Evolutionary conservation across 352 stramenopile genomes (phyloP).

Genomic region (Globisporangium rhizosaccharum): DNA sequence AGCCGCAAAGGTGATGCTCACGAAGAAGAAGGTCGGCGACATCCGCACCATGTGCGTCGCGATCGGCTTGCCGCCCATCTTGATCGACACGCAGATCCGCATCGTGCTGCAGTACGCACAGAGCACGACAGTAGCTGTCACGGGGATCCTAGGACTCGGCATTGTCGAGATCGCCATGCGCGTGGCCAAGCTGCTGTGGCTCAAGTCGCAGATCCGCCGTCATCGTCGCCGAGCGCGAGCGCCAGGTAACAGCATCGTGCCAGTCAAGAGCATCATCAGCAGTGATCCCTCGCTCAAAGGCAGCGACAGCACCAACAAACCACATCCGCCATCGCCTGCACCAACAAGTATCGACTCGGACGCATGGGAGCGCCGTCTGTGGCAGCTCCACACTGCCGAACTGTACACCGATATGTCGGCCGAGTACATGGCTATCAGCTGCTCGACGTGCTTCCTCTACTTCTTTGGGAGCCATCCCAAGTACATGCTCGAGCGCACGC

Average conservation of each 20-base stretch:
- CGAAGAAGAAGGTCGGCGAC: constrained; percentile 6
- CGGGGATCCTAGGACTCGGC: constrained; percentile 21
- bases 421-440: constrained; percentile 43
- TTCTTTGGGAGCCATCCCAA: constrained; percentile 35
- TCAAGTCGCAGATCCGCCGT: too few relatives aligned
- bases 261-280: too few relatives aligned
- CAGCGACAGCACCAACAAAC: too few relatives aligned
- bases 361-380: too few relatives aligned
- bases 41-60: constrained; percentile 12
- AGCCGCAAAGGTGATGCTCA: constrained; percentile 1
- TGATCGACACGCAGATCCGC: constrained; percentile 20
- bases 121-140: constrained; percentile 15
- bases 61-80: constrained; percentile 12
- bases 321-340: too few relatives aligned
- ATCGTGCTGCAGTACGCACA: constrained; percentile 20
- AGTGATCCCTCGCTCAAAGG: too few relatives aligned
- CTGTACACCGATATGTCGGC: constrained; percentile 41
- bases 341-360: too few relatives aligned
- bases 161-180: constrained; percentile 26
- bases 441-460: constrained; percentile 35
- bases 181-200: constrained; percentile 9
- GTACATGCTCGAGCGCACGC: constrained; percentile 9
- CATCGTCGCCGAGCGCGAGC: too few relatives aligned
- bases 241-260: neutral
- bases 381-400: constrained; percentile 27